Evolutionary conservation across 2,329 filamentous ascomycete species (phyloP), one percentile per base, ranked within the genome.

Genomic region (Calycina herbarum): DNA sequence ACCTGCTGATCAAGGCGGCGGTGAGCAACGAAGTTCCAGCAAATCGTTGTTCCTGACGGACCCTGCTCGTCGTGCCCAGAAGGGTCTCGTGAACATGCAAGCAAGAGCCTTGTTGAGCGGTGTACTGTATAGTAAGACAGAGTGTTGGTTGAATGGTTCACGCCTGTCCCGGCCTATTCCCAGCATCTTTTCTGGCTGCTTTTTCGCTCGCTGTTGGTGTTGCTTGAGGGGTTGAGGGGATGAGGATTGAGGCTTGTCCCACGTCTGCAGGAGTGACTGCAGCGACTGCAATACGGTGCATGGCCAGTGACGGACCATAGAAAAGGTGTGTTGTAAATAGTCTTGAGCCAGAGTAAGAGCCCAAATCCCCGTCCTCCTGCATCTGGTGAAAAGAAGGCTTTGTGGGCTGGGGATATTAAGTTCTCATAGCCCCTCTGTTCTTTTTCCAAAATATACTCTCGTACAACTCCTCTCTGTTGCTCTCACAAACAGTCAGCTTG

Each of bases 1-100:
- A 35, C 54, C 54, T 57, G 54, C 54, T 57, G 54, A 57, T 57
- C 54, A 57, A 57, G 31, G 54, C 27, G 27, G 54, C 54, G 54
- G 54, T 57, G 54, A 57, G 54, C 27, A 31, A 33, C 20, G 54
- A 33, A 29, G 27, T 1, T 31, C 54, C 31, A 57, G 54, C 31
- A 29, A 35, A 29, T 35, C 20, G 31, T 15, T 8, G 54, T 57
- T 31, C 54, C 54, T 57, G 54, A 33, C 31, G 54, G 27, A 24
- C 45, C 45, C 7, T 35, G 27, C 27, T 35, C 54, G 54, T 57
- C 27, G 27, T 31, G 27, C 54, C n/a, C 54, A 31, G 27, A 57
- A 57, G 27, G 51, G 54, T 57, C 54, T 57, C 54, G 54, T 57
- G 54, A 57, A 57, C 54, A 20, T 31, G 27, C 54, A 35, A 57